Evolutionary conservation across 495 filamentous ascomycete genomes (phyloP).

Genomic region (Penicillium cosmopolitanum): DNA sequence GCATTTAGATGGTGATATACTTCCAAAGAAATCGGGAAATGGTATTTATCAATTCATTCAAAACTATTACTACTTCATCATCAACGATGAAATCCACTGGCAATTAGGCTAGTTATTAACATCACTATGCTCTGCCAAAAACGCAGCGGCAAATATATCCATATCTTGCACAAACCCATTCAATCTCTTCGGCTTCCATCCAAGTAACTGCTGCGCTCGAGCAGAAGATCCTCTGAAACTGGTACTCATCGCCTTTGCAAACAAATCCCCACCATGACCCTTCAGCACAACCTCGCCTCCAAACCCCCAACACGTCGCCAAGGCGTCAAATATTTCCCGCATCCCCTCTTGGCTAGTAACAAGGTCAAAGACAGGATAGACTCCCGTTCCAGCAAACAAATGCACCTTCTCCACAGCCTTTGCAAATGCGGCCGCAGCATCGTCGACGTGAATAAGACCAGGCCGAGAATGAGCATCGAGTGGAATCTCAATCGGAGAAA

Average conservation of each 20-base stretch:
- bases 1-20: not conserved
- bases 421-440: slow-evolving; percentile 10
- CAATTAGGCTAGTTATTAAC: too few species aligned
- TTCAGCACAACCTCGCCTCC: slow-evolving; percentile 6
- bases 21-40: too few species aligned
- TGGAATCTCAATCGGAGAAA: slow-evolving; percentile 4
- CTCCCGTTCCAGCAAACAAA: slow-evolving; percentile 6
- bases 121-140: too few species aligned
- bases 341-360: slow-evolving; percentile 16
- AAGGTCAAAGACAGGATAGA: slow-evolving; percentile 14
- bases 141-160: slow-evolving; percentile 13
- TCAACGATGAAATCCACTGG: too few species aligned
- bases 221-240: slow-evolving; percentile 17
- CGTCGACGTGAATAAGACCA: slow-evolving; percentile 15
- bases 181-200: slow-evolving; percentile 54
- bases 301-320: slow-evolving; percentile 12
- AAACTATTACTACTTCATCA: too few species aligned
- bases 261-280: slow-evolving; percentile 11
- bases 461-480: slow-evolving; percentile 8
- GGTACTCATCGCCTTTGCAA: slow-evolving; percentile 13
- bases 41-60: not conserved
- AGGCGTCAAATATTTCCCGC: slow-evolving; percentile 13
- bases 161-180: slow-evolving; percentile 17
- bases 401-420: slow-evolving; percentile 10
- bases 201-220: slow-evolving; percentile 49